Percentiles rank a stretch among this genome's conserved stretches.
These are phyloP conservation scores for Gautieria morchelliformis DNA, from an alignment of 768 basidiomycete species.

Conservation along the genomic window DNA sequence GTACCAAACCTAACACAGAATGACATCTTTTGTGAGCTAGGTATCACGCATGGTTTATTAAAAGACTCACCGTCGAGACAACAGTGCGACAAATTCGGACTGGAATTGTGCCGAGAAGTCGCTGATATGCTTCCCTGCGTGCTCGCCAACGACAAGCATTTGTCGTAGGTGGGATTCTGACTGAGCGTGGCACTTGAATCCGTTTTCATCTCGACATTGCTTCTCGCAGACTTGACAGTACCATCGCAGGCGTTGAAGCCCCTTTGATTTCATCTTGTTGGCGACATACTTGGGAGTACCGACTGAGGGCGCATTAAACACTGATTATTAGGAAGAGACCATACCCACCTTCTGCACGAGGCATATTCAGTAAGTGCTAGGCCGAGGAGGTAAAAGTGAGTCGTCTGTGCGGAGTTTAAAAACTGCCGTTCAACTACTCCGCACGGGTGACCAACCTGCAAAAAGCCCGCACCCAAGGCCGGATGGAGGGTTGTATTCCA, in stretches of 20 bases:
- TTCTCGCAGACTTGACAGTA: conserved; percentile 99
- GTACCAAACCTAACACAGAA: conserved; percentile 62
- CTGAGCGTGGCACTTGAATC: conserved; percentile 90
- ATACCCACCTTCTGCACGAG: conserved; percentile 67
- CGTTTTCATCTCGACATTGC: conserved; percentile 97
- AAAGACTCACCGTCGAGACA: conserved; percentile 63
- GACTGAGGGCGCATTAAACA: conserved; percentile 31
- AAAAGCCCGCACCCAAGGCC: too few relatives aligned
- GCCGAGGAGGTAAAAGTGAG: too few relatives aligned
- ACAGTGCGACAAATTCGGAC: conserved; percentile 80
- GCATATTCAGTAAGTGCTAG: conserved; percentile 37
- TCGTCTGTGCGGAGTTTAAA: too few relatives aligned
- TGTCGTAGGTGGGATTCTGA: conserved; percentile 90
- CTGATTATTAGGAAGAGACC: background rate
- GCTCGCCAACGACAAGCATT: conserved; percentile 94
- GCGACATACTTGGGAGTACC: conserved; percentile 85
- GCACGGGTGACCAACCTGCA: too few relatives aligned
- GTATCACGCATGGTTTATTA: too few relatives aligned
- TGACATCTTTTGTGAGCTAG: conserved; percentile 1
- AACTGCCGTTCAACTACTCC: too few relatives aligned
- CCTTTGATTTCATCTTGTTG: conserved; percentile 97
- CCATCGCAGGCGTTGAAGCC: conserved; percentile 91
- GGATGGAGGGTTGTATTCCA: conserved; percentile 58
- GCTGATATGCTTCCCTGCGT: conserved; percentile 85
- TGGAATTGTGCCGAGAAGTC: conserved; percentile 87